A percentile compares a stretch with the other conserved stretches of the same genome.
phyloP scores from a whole-genome alignment of 495 filamentous ascomycete species.

The Annulohypoxylon bovei region DNA sequence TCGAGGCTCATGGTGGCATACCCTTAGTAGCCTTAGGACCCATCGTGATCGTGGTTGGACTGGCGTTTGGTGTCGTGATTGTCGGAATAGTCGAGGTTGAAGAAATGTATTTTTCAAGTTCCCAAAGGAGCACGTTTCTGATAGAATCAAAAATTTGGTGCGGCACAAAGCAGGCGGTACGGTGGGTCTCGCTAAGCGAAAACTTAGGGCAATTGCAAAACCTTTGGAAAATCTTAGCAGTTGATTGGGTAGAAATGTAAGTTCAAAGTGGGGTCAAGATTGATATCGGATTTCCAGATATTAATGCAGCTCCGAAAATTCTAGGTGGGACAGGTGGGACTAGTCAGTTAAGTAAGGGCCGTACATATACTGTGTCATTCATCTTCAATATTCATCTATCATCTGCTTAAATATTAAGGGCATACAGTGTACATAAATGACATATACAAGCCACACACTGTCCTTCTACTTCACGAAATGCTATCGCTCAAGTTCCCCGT shows the following conservation, averaged over 20 bases:
- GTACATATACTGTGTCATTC: background rate
- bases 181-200: background rate
- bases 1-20: constrained; percentile 55
- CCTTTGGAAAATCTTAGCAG: background rate
- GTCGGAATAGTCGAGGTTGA: background rate
- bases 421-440: background rate
- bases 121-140: background rate
- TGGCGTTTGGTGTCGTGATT: constrained; percentile 41
- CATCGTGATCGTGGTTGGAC: constrained; percentile 69
- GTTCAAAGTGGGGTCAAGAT: background rate
- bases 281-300: background rate
- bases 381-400: background rate
- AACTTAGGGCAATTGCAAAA: background rate
- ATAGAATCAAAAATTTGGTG: background rate
- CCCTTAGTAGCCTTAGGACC: constrained; percentile 77
- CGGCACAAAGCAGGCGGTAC: background rate
- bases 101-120: background rate
- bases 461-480: background rate
- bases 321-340: background rate
- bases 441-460: background rate
- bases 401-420: background rate
- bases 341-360: background rate
- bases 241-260: background rate
- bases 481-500: background rate
- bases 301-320: background rate